These are phyloP conservation scores for Colletotrichum chrysophilum DNA, from an alignment of 2,329 filamentous ascomycete genomes.

Conservation along the genomic window DNA sequence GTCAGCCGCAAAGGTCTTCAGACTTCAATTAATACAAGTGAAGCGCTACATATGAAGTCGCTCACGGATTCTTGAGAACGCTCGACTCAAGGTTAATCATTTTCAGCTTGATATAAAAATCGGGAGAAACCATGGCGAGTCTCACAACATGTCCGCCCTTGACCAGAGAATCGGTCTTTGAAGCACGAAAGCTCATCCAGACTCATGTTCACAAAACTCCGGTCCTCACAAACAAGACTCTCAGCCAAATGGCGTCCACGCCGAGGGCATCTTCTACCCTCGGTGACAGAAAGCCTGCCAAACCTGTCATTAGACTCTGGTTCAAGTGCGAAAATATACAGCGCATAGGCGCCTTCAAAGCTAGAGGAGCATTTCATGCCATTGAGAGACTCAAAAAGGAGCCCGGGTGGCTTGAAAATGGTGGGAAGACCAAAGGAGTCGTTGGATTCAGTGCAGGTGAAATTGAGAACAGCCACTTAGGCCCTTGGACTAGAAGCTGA, in stretches of 20 bases:
- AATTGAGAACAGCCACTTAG: background rate
- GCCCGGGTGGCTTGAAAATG: conserved; percentile 64
- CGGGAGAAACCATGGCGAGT: conserved; percentile 53
- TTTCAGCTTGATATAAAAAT: background rate
- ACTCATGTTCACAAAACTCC: conserved; percentile 83
- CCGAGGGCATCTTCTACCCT: conserved; percentile 60
- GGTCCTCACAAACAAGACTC: conserved; percentile 78
- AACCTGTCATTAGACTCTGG: conserved; percentile 75
- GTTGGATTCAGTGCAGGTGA: conserved; percentile 89
- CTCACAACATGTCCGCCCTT: conserved; percentile 65
- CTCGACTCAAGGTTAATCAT: background rate
- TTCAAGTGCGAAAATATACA: conserved; percentile 98
- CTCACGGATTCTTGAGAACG: background rate
- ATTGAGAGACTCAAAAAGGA: conserved; percentile 70
- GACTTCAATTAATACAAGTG: background rate
- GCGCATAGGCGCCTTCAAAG: conserved; percentile 91
- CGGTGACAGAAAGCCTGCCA: conserved; percentile 60
- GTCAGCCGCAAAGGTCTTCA: background rate
- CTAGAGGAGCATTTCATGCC: conserved; percentile 88
- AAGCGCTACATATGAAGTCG: background rate
- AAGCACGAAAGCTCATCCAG: conserved; percentile 75
- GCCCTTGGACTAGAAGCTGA: background rate
- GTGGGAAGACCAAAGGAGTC: conserved; percentile 70
- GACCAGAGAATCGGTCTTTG: conserved; percentile 72
- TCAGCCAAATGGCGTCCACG: conserved; percentile 78